These are phyloP conservation scores for Boletellus ananas DNA, from an alignment of 768 basidiomycete genomes.

Conservation along the genomic window DNA sequence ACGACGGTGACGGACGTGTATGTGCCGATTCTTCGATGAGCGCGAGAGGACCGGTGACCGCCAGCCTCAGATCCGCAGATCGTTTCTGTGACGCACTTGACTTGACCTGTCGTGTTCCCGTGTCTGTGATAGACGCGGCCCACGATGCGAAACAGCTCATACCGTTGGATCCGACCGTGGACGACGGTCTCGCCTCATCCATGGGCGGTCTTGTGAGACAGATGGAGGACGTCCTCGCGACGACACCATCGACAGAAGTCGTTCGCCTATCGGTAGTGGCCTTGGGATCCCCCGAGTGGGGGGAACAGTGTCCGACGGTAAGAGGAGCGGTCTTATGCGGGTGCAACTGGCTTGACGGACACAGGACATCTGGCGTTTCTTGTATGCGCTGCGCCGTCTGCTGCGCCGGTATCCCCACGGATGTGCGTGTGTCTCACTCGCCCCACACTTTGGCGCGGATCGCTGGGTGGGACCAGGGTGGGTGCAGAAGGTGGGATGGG, in stretches of 20 bases:
- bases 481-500: slow-evolving; percentile 76
- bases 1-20: slow-evolving; percentile 67
- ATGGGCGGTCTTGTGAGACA: slow-evolving; percentile 26
- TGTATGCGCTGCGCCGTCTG: slow-evolving; percentile 61
- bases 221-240: slow-evolving; percentile 28
- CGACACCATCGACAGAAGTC: slow-evolving; percentile 32
- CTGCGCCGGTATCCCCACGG: slow-evolving; percentile 55
- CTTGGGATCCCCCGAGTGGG: slow-evolving; percentile 68
- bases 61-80: slow-evolving; percentile 43
- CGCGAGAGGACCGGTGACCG: slow-evolving; percentile 9
- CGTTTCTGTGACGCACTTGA: slow-evolving; percentile 73
- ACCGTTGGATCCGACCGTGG: slow-evolving; percentile 21
- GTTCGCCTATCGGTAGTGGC: slow-evolving; percentile 60
- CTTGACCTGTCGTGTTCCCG: slow-evolving; percentile 59
- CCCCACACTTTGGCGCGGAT: slow-evolving; percentile 58
- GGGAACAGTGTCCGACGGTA: slow-evolving; percentile 56
- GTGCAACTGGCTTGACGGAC: slow-evolving; percentile 3
- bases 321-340: slow-evolving; percentile 10
- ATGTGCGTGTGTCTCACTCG: slow-evolving; percentile 66
- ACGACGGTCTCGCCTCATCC: slow-evolving; percentile 12
- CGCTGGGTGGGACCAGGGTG: slow-evolving; percentile 63
- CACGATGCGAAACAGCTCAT: slow-evolving; percentile 37
- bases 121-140: slow-evolving; percentile 44
- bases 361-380: slow-evolving; percentile 69
- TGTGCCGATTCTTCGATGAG: slow-evolving; percentile 31